Conservation (phyloP, 768 basidiomycete species). For the Asterophora lycoperdoides region DNA sequence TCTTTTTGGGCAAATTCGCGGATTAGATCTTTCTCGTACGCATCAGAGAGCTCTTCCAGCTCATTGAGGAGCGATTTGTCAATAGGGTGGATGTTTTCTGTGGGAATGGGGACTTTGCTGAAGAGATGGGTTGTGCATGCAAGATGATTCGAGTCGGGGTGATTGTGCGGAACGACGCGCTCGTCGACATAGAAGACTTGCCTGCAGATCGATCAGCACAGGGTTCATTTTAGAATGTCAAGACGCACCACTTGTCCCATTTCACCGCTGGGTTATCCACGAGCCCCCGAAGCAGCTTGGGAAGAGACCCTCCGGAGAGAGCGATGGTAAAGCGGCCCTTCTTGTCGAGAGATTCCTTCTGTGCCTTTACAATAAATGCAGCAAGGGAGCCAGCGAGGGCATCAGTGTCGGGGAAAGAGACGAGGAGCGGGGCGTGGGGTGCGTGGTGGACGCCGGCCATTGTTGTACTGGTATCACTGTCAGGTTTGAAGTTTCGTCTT, state of each 20-base stretch:
- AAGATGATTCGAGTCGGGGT: conserved; percentile 88
- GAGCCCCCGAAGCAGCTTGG: conserved; percentile 73
- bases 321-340: conserved; percentile 91
- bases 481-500: too few relatives aligned
- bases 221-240: neutral
- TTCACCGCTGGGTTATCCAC: conserved; percentile 59
- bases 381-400: conserved; percentile 67
- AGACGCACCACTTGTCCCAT: conserved; percentile 89
- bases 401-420: conserved; percentile 57
- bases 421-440: conserved; percentile 66
- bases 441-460: conserved; percentile 44
- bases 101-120: conserved; percentile 76
- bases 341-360: conserved; percentile 85
- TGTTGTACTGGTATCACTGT: too few relatives aligned
- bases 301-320: conserved; percentile 89
- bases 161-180: conserved; percentile 88
- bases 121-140: conserved; percentile 73
- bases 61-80: conserved; percentile 63
- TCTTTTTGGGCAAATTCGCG: conserved; percentile 89
- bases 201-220: conserved; percentile 43
- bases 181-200: conserved; percentile 98
- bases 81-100: conserved; percentile 77
- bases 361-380: conserved; percentile 77
- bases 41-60: conserved; percentile 75
- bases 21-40: conserved; percentile 83